These are phyloP conservation scores for Parathielavia appendiculata DNA, from an alignment of 495 filamentous ascomycete genomes.

Conservation along the genomic window DNA sequence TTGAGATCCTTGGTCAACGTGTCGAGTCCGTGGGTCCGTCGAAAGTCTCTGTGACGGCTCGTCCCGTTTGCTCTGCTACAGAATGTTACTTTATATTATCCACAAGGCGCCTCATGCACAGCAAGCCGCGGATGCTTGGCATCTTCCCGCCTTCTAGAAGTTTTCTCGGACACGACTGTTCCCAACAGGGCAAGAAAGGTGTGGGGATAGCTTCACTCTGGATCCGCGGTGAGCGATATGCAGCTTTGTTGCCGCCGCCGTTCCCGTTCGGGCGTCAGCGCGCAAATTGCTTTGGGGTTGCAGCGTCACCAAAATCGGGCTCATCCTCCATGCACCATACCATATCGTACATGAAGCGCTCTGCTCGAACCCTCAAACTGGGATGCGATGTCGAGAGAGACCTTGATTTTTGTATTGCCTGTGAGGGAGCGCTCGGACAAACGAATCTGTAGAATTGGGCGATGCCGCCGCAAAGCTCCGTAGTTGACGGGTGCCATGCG, in stretches of 20 bases:
- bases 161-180: background rate
- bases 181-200: background rate
- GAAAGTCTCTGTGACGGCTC: background rate
- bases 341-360: background rate
- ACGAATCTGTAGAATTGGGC: background rate
- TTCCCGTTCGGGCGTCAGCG: too few species aligned
- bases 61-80: background rate
- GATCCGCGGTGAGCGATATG: background rate
- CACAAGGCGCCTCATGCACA: background rate
- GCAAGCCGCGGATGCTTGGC: conserved; percentile 2
- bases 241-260: background rate
- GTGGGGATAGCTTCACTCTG: background rate
- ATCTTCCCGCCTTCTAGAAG: conserved; percentile 10
- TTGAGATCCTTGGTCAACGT: background rate
- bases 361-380: background rate
- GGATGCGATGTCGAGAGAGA: conserved; percentile 1
- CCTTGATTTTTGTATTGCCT: too few species aligned
- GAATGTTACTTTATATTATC: background rate
- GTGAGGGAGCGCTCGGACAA: background rate
- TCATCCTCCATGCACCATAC: background rate
- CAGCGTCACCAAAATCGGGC: background rate
- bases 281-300: too few species aligned
- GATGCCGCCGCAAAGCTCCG: too few species aligned
- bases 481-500: too few species aligned
- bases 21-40: background rate